phyloP scores from a whole-genome alignment of 2,329 filamentous ascomycete species.

The Aureobasidium sp. region DNA sequence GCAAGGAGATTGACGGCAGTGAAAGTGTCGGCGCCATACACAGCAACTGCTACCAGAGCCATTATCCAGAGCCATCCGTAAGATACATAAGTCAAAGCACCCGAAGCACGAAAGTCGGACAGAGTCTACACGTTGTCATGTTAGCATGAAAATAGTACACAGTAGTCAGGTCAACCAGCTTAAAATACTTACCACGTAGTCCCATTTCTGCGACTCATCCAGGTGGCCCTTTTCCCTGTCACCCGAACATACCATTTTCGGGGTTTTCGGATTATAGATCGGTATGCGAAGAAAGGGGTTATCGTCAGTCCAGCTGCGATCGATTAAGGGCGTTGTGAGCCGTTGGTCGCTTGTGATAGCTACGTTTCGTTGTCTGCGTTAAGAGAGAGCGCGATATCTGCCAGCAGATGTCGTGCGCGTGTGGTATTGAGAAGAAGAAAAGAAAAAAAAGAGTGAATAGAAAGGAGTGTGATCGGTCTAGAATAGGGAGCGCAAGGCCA shows the following conservation, averaged over 20 bases:
- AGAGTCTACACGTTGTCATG: conserved; percentile 29
- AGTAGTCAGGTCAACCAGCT: not conserved
- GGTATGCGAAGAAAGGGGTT: not conserved
- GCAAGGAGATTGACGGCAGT: conserved; percentile 84
- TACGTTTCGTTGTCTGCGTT: not conserved
- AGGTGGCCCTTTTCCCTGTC: conserved; percentile 30
- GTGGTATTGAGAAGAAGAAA: not conserved
- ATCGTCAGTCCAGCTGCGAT: conserved; percentile 14
- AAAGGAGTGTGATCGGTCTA: not conserved
- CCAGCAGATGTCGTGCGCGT: conserved; percentile 10
- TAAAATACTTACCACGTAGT: conserved; percentile 64
- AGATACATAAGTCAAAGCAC: conserved; percentile 67
- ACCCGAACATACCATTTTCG: conserved; percentile 27
- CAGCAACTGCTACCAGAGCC: conserved; percentile 67
- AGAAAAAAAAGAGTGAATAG: not conserved
- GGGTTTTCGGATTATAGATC: not conserved
- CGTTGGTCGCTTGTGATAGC: not conserved
- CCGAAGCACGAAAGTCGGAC: conserved; percentile 73
- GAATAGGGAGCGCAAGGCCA: not conserved
- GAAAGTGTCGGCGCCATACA: conserved; percentile 86
- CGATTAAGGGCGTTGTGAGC: not conserved
- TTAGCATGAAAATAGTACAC: conserved; percentile 18
- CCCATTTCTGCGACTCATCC: conserved; percentile 59
- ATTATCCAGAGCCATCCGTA: conserved; percentile 81
- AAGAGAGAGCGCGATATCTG: conserved; percentile 2